Conservation (phyloP, 2,329 filamentous ascomycete species). For the Furcasterigmium sp. region DNA sequence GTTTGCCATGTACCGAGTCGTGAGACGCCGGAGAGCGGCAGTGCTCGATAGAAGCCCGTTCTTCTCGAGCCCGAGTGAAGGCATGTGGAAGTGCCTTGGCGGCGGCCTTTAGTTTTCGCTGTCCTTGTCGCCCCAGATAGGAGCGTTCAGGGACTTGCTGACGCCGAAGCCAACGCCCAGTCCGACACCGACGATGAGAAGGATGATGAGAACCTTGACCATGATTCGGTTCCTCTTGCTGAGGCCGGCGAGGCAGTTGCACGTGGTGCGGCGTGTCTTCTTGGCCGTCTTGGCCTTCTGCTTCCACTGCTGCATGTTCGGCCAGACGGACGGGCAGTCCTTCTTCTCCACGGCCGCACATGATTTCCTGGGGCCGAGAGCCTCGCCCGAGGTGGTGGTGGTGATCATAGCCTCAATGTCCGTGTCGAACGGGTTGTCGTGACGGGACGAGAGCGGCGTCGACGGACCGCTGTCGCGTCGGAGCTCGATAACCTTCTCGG, state of each 20-base stretch:
- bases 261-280: slow-evolving; percentile 40
- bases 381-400: slow-evolving; percentile 20
- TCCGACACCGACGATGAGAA: slow-evolving; percentile 48
- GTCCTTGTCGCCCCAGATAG: slow-evolving; percentile 44
- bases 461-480: slow-evolving; percentile 31
- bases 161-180: slow-evolving; percentile 55
- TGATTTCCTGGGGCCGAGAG: slow-evolving; percentile 25
- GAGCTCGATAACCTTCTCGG: slow-evolving; percentile 21
- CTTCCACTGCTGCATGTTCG: slow-evolving; percentile 55
- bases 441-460: slow-evolving; percentile 36
- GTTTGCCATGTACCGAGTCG: background rate
- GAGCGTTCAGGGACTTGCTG: slow-evolving; percentile 55
- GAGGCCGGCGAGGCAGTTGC: slow-evolving; percentile 47
- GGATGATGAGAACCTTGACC: slow-evolving; percentile 46
- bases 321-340: slow-evolving; percentile 52
- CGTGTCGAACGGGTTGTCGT: slow-evolving; percentile 49
- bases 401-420: slow-evolving; percentile 51
- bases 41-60: background rate
- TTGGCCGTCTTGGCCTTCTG: slow-evolving; percentile 53
- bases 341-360: slow-evolving; percentile 30
- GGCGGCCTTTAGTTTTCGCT: slow-evolving; percentile 4
- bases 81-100: too few relatives aligned
- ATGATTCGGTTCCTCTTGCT: slow-evolving; percentile 49
- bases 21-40: background rate
- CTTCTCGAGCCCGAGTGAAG: background rate